Conservation (phyloP, 1,139 yeast genomes). For the Kurtzmaniella quercitrusa region DNA sequence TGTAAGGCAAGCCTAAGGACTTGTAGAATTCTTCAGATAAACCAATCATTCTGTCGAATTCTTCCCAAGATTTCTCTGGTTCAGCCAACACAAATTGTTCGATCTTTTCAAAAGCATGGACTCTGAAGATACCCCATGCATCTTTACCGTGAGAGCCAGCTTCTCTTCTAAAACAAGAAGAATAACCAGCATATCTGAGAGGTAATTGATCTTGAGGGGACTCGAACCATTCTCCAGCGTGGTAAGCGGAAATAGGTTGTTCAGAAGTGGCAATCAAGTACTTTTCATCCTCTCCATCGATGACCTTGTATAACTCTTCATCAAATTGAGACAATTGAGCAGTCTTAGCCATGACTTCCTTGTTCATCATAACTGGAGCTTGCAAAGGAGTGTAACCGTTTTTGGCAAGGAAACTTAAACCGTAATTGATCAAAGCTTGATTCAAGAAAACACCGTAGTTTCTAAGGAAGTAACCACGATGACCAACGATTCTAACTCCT, state of each 20-base stretch:
- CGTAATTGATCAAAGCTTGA: slow-evolving; percentile 97
- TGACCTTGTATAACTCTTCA: slow-evolving; percentile 94
- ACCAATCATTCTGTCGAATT: slow-evolving; percentile 92
- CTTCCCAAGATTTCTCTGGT: slow-evolving; percentile 97
- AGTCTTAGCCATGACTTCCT: slow-evolving; percentile 98
- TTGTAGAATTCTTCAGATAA: slow-evolving; percentile 90
- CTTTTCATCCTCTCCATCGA: slow-evolving; percentile 96
- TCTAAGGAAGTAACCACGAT: slow-evolving; percentile 96
- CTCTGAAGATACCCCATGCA: slow-evolving; percentile 99
- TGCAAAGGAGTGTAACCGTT: slow-evolving; percentile 87
- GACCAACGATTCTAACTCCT: slow-evolving; percentile 97
- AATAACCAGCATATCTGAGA: slow-evolving; percentile 92
- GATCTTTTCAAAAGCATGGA: slow-evolving; percentile 95
- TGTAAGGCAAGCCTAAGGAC: slow-evolving; percentile 88
- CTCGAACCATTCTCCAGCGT: slow-evolving; percentile 98
- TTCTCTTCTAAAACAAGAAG: slow-evolving; percentile 98
- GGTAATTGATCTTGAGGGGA: slow-evolving; percentile 96
- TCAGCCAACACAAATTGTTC: slow-evolving; percentile 95
- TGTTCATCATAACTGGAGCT: slow-evolving; percentile 99
- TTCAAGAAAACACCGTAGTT: slow-evolving; percentile 94
- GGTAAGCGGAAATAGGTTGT: slow-evolving; percentile 98
- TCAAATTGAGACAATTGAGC: slow-evolving; percentile 98
- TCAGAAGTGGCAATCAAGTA: slow-evolving; percentile 97
- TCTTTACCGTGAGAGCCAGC: slow-evolving; percentile 99
- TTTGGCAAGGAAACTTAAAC: slow-evolving; percentile 76